Conservation (phyloP, 176 grass and related monocot species). For the Oryza officinalis region DNA sequence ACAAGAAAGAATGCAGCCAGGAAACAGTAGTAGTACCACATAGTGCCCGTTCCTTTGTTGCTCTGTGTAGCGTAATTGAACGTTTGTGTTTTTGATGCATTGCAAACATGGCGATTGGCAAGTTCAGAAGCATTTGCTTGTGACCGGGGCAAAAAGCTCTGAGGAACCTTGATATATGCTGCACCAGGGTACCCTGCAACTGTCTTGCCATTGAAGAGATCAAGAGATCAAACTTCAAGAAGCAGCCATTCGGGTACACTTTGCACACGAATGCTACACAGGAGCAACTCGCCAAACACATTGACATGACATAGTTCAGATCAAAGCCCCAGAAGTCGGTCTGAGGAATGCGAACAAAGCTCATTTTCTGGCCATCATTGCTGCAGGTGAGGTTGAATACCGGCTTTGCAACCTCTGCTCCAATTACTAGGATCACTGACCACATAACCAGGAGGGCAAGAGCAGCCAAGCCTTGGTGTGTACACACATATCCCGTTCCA, state of each 20-base stretch:
- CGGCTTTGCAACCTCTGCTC: conserved; percentile 39
- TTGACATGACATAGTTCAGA: neutral
- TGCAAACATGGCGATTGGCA: neutral
- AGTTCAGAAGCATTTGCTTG: neutral
- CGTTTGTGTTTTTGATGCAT: neutral
- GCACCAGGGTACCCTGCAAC: conserved; percentile 13
- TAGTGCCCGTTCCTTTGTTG: neutral
- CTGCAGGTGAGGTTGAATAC: conserved; percentile 22
- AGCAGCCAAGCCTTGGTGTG: conserved; percentile 2
- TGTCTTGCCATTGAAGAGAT: conserved; percentile 43
- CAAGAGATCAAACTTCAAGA: conserved; percentile 40
- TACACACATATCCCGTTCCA: conserved; percentile 41
- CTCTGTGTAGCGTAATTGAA: neutral
- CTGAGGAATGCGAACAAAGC: conserved; percentile 18
- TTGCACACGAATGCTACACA: conserved; percentile 40
- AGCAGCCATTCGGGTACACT: conserved; percentile 4
- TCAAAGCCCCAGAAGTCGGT: conserved; percentile 52
- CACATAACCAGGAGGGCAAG: conserved; percentile 36
- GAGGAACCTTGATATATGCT: conserved; percentile 35
- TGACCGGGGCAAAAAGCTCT: neutral
- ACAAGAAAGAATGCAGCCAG: conserved; percentile 18
- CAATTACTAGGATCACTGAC: conserved; percentile 32
- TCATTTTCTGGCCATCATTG: neutral
- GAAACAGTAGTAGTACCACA: conserved; percentile 46
- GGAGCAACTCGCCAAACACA: conserved; percentile 1